Base-by-base conservation (phyloP, 345 rosid genomes). In the Populus alba region DNA sequence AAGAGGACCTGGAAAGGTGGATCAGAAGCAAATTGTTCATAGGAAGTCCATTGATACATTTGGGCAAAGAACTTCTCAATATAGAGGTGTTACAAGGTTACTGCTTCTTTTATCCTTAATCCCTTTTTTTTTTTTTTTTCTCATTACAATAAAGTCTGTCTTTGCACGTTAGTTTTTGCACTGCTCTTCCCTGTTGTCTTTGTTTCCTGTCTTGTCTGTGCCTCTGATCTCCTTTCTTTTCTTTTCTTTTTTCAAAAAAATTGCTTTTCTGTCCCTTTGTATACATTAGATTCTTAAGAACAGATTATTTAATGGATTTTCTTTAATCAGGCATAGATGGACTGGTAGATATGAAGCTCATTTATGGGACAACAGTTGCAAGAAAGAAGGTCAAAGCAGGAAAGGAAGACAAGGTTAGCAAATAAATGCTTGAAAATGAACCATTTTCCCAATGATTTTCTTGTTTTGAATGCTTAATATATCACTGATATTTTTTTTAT, bases 1-100 rank as follows among this genome's bases (percentile, higher is more conserved):
- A 86, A 85, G 97, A 84, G 92, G 94, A 39, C 80, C 89, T 70
- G 97, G 89, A 20, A 94, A 89, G 22, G 84, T 85, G 81, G 87
- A 87, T 74, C 96, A 88, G 86, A 95, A 90, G 83, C 96, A 88
- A 67, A 86, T 89, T 79, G 92, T 90, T 82, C 98, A 95, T 74
- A 91, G 99, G 81, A 95, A 95, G 79, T 95, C 98, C 69, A 85
- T 95, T 57, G 99, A 95, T 76, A 94, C 99, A 27, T 95, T 95
- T 83, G 99, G 99, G 22, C 99, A 96, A 86, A 89, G 99, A 88
- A 94, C 98, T 68, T 96, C 99, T 66, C 99, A 96, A 79, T 96
- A 89, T 76, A 90, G 99, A 85, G 99, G 99, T 43, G 99, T 96
- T 78, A 94, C 98, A 75, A 94, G 99, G 99, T 93, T 63, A 15